Evolutionary conservation across 768 basidiomycete species (phyloP), one percentile per base, ranked within the genome.

Genomic region (Naganishia vishniacii): DNA sequence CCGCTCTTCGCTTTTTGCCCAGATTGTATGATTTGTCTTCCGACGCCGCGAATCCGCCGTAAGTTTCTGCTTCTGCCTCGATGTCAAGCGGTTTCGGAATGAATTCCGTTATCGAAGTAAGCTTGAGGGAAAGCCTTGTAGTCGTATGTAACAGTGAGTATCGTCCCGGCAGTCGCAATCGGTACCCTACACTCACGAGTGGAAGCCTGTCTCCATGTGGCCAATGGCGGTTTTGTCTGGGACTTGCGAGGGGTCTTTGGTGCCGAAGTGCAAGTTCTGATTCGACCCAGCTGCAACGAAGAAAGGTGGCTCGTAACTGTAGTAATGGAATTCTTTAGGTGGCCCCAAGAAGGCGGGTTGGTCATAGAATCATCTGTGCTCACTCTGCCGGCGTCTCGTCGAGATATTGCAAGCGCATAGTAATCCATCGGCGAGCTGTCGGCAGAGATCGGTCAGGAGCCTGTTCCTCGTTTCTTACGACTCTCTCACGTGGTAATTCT

Each of bases 121-220:
- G 16, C 34, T 67, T 67, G 47, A 67, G 18, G 2, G 65, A 62
- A 7, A 64, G 34, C 2, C 63, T 64, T 56, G n/a, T n/a, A 42
- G 41, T 31, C 20, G 15, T 13, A 15, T 20, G 40, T n/a, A n/a
- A n/a, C n/a, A n/a, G n/a, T n/a, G n/a, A n/a, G n/a, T n/a, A n/a
- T n/a, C n/a, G n/a, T n/a, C n/a, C n/a, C n/a, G n/a, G n/a, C n/a
- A n/a, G n/a, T n/a, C n/a, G n/a, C n/a, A n/a, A n/a, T n/a, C n/a
- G n/a, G n/a, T n/a, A n/a, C n/a, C n/a, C n/a, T n/a, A n/a, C 15
- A 48, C 65, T 63, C 25, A 67, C 65, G 61, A 61, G 56, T 67
- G 65, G 28, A 62, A 62, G 3, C 61, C 61, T 12, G 59, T 53
- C 41, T 67, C 61, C 29, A 67, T n/a, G 31, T 31, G 28, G 9